Percentiles rank a stretch among this genome's conserved stretches.
These are phyloP conservation scores for Torulaspora indica DNA, from an alignment of 805 yeast genomes.

Conservation along the genomic window DNA sequence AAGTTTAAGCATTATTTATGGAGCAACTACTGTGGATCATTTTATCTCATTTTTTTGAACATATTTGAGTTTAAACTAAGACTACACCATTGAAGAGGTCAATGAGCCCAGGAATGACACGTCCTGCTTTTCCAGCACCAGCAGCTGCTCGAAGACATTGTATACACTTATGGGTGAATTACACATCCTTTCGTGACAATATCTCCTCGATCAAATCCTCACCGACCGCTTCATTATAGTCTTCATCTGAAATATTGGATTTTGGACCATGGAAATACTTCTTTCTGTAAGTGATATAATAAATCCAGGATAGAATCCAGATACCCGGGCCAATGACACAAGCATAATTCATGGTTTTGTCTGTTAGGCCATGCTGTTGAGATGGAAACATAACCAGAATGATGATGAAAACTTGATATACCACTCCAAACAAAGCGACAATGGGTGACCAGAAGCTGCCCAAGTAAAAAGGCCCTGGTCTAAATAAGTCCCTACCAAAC, in stretches of 20 bases:
- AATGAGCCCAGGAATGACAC: too few species aligned
- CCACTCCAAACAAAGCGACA: conserved; percentile 45
- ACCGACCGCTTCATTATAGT: conserved; percentile 29
- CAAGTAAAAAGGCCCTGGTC: conserved; percentile 63
- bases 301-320: conserved; percentile 51
- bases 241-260: conserved; percentile 33
- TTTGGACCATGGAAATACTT: conserved; percentile 56
- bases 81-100: too few species aligned
- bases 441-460: conserved; percentile 45
- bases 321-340: conserved; percentile 59
- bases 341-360: conserved; percentile 64
- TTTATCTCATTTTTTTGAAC: too few species aligned
- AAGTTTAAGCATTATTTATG: too few species aligned
- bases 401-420: conserved; percentile 51
- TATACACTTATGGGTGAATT: neutral
- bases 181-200: conserved; percentile 13
- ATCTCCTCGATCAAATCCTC: conserved; percentile 25
- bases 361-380: conserved; percentile 32
- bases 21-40: too few species aligned
- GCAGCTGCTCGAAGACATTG: too few species aligned
- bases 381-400: conserved; percentile 59
- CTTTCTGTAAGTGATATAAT: conserved; percentile 50
- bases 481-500: conserved; percentile 46
- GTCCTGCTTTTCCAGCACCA: too few species aligned
- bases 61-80: too few species aligned